These are phyloP conservation scores for Solanum chiquidenum DNA, from an alignment of 257 asterid genomes.

Conservation along the genomic window DNA sequence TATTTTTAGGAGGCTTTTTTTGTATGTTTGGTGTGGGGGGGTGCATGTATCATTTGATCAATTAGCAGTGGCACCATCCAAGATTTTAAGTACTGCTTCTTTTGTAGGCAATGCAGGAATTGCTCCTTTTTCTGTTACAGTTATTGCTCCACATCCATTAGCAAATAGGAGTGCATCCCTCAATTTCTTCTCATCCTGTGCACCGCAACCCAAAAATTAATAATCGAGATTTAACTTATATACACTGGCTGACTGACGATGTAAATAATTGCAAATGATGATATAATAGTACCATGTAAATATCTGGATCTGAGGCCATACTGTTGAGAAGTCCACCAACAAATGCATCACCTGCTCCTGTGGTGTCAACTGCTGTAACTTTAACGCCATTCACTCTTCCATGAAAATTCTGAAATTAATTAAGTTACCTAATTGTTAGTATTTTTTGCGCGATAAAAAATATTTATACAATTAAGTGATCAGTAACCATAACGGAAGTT, in stretches of 20 bases:
- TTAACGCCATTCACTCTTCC: slow-evolving; percentile 15
- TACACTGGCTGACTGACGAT: neutral
- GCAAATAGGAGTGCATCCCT: neutral
- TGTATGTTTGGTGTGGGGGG: neutral
- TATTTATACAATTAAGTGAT: neutral
- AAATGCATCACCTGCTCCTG: slow-evolving; percentile 88
- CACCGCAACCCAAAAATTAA: neutral
- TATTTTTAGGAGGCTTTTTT: neutral
- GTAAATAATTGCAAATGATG: neutral
- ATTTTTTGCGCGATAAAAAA: neutral
- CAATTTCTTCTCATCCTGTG: neutral
- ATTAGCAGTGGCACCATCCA: slow-evolving; percentile 17
- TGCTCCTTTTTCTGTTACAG: slow-evolving; percentile 18
- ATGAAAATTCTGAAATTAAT: slow-evolving; percentile 15
- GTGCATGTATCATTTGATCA: neutral
- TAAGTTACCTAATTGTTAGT: neutral
- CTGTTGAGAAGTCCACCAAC: slow-evolving; percentile 61
- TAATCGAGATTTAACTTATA: neutral
- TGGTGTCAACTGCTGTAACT: slow-evolving; percentile 25
- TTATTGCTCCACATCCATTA: neutral
- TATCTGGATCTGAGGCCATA: slow-evolving; percentile 45
- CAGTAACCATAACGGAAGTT: neutral
- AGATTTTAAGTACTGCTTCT: slow-evolving; percentile 13
- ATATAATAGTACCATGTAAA: slow-evolving; percentile 35
- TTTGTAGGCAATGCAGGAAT: slow-evolving; percentile 49